phyloP scores from a whole-genome alignment of 2,329 filamentous ascomycete species.

The Botryotinia narcissicola region DNA sequence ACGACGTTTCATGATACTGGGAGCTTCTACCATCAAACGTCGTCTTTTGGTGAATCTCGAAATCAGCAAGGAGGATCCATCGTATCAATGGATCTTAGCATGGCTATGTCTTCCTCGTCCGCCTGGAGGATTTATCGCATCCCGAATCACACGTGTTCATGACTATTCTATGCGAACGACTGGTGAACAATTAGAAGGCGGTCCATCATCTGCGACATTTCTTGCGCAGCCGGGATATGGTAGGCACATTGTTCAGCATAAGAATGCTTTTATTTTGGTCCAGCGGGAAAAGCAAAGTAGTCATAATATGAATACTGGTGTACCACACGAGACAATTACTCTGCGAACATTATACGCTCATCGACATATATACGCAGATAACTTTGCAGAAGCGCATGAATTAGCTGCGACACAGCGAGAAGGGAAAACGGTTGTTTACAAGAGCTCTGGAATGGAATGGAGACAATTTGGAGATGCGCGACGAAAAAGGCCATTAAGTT shows the following conservation, averaged over 20 bases:
- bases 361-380: slow-evolving; percentile 82
- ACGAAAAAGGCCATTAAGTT: slow-evolving; percentile 81
- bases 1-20: slow-evolving; percentile 71
- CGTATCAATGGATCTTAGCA: slow-evolving; percentile 89
- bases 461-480: slow-evolving; percentile 77
- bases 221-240: slow-evolving; percentile 89
- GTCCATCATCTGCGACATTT: slow-evolving; percentile 73
- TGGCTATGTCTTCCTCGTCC: slow-evolving; percentile 88
- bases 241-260: slow-evolving; percentile 81
- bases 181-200: slow-evolving; percentile 63
- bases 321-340: slow-evolving; percentile 91
- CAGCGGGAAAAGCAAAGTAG: slow-evolving; percentile 82
- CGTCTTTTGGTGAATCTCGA: slow-evolving; percentile 93
- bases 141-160: slow-evolving; percentile 57
- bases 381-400: slow-evolving; percentile 83
- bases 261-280: slow-evolving; percentile 82
- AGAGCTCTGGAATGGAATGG: slow-evolving; percentile 82
- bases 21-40: slow-evolving; percentile 71
- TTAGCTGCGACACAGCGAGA: slow-evolving; percentile 78
- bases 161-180: slow-evolving; percentile 57
- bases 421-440: slow-evolving; percentile 91
- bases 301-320: slow-evolving; percentile 75
- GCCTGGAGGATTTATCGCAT: slow-evolving; percentile 45
- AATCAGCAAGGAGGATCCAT: slow-evolving; percentile 89
- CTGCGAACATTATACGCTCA: slow-evolving; percentile 89